These are phyloP conservation scores for Geotrichum cucujoidarum DNA, from an alignment of 1,139 yeast species.

Conservation along the genomic window DNA sequence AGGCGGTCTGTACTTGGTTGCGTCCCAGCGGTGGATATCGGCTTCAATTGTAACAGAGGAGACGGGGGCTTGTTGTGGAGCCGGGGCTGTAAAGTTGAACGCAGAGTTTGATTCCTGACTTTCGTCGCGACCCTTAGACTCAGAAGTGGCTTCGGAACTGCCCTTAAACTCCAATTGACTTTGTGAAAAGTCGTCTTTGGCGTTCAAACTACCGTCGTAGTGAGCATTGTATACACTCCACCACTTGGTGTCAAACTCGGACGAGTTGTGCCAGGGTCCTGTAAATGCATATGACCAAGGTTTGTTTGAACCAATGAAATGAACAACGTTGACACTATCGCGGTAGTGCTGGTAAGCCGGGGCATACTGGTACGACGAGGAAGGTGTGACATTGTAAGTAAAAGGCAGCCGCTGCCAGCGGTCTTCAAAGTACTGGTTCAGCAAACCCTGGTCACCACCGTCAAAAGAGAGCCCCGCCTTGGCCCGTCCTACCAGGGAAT, in stretches of 20 bases:
- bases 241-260: slow-evolving; percentile 36
- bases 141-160: not conserved
- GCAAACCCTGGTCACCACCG: slow-evolving; percentile 93
- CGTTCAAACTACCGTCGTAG: slow-evolving; percentile 29
- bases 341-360: slow-evolving; percentile 72
- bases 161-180: not conserved
- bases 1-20: slow-evolving; percentile 42
- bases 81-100: not conserved
- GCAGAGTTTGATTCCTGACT: not conserved
- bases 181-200: slow-evolving; percentile 1
- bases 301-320: slow-evolving; percentile 74
- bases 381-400: slow-evolving; percentile 78
- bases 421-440: slow-evolving; percentile 72
- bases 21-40: slow-evolving; percentile 40
- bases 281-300: slow-evolving; percentile 57
- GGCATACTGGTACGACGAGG: slow-evolving; percentile 68
- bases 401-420: slow-evolving; percentile 71
- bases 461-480: slow-evolving; percentile 58
- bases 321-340: slow-evolving; percentile 55
- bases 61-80: slow-evolving; percentile 16
- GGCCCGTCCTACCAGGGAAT: slow-evolving; percentile 39
- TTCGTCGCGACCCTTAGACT: not conserved
- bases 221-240: slow-evolving; percentile 44
- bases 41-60: slow-evolving; percentile 31
- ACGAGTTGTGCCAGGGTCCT: slow-evolving; percentile 16